Percentiles rank a stretch among this genome's conserved stretches.
Evolutionary conservation across 306 rosid species (phyloP).

Genomic region (Luffa aegyptiaca): DNA sequence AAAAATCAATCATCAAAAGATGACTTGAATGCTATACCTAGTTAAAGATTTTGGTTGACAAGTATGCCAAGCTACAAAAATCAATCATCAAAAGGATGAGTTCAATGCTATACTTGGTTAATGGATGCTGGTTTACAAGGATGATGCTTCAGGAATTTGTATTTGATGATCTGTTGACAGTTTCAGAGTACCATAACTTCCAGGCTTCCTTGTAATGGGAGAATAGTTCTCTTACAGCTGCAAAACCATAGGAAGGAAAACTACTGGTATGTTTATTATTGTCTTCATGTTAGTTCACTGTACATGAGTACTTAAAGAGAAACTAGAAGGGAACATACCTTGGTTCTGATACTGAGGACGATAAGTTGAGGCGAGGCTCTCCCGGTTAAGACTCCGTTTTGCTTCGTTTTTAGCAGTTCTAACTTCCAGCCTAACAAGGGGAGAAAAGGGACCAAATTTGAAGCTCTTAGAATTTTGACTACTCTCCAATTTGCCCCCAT

Average conservation of each 20-base stretch:
- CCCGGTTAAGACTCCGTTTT: constrained; percentile 51
- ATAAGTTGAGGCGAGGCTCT: constrained; percentile 42
- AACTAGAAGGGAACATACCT: constrained; percentile 41
- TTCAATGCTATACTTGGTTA: background rate
- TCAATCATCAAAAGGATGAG: background rate
- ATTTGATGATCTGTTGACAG: constrained; percentile 38
- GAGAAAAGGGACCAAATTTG: constrained; percentile 89
- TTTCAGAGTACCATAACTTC: constrained; percentile 76
- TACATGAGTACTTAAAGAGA: background rate
- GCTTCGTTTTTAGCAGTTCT: constrained; percentile 26
- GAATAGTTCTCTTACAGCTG: constrained; percentile 77
- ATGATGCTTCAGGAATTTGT: constrained; percentile 31
- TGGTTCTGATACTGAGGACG: constrained; percentile 72
- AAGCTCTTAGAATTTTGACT: constrained; percentile 35
- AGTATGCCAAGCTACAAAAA: background rate
- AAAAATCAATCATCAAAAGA: background rate
- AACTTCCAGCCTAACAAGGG: constrained; percentile 34
- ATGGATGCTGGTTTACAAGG: background rate
- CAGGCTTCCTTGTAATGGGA: constrained; percentile 89
- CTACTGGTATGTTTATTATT: background rate
- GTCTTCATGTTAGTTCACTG: background rate
- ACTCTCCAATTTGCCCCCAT: constrained; percentile 22
- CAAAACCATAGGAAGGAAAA: constrained; percentile 10
- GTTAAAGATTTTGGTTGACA: background rate
- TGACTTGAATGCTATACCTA: background rate